Conservation (phyloP, 768 basidiomycete species). For the Naganishia onofrii region DNA sequence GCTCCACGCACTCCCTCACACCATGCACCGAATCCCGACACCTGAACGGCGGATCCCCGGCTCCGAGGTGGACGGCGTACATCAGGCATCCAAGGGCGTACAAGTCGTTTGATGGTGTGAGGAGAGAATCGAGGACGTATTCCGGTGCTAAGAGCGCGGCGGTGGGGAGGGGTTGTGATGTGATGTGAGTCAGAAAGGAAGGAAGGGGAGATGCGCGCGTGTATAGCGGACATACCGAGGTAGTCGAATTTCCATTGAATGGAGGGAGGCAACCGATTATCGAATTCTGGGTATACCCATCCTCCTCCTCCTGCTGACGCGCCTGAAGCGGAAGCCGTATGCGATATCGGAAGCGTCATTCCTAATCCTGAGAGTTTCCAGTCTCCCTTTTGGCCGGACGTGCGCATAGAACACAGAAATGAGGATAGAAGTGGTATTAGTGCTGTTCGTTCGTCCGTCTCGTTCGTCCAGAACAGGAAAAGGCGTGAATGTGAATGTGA, state of each 20-base stretch:
- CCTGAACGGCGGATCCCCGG: conserved; percentile 76
- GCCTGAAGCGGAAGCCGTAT: not conserved
- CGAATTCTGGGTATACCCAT: conserved; percentile 89
- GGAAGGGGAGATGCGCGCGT: conserved; percentile 56
- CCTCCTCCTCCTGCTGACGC: conserved; percentile 54
- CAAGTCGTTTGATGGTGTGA: conserved; percentile 86
- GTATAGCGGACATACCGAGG: conserved; percentile 62
- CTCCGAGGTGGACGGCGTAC: conserved; percentile 82
- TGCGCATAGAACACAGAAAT: no score
- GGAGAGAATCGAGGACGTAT: conserved; percentile 83
- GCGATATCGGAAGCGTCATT: conserved; percentile 8
- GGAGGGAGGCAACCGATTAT: conserved; percentile 72
- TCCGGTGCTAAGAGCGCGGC: conserved; percentile 55
- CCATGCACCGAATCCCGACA: conserved; percentile 60
- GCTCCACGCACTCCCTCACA: conserved; percentile 51
- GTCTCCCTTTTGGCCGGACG: conserved; percentile 87
- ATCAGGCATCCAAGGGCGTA: conserved; percentile 78
- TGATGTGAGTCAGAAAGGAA: no score
- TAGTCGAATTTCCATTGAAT: conserved; percentile 92
- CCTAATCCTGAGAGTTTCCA: conserved; percentile 89
- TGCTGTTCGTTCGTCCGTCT: no score
- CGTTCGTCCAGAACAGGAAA: no score
- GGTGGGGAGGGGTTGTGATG: not conserved
- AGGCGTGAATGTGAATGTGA: no score
- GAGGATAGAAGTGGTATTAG: no score